Conservation (phyloP, 2,329 filamentous ascomycete genomes). For the Dactylellina cionopaga region DNA sequence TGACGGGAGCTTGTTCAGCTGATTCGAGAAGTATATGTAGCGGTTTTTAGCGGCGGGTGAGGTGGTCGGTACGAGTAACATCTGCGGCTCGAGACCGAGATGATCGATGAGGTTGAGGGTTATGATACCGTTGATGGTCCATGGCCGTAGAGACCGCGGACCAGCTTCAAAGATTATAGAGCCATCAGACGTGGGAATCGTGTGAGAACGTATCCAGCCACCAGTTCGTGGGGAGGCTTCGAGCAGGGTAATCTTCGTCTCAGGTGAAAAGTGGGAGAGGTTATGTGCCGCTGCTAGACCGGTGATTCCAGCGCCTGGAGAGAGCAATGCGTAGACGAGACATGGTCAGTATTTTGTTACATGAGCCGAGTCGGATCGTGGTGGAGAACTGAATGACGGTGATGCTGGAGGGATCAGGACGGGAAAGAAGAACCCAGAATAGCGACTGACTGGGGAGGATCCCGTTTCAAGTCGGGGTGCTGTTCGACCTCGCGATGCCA, state of each 20-base stretch:
- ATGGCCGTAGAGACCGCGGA: slow-evolving; percentile 76
- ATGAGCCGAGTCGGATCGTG: slow-evolving; percentile 1
- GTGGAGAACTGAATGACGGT: too few species aligned
- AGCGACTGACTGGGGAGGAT: slow-evolving; percentile 55
- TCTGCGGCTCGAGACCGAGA: slow-evolving; percentile 41
- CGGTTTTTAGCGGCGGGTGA: slow-evolving; percentile 71
- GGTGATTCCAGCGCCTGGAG: slow-evolving; percentile 78
- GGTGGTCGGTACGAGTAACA: slow-evolving; percentile 63
- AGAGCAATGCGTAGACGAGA: too few species aligned
- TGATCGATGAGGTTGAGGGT: slow-evolving; percentile 75
- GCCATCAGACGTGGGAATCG: slow-evolving; percentile 66
- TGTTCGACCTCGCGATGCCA: slow-evolving; percentile 43
- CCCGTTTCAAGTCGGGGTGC: slow-evolving; percentile 43
- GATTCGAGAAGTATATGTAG: slow-evolving; percentile 89
- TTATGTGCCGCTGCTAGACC: slow-evolving; percentile 83
- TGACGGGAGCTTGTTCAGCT: slow-evolving; percentile 73
- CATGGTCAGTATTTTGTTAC: background rate
- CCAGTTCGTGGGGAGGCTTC: slow-evolving; percentile 77
- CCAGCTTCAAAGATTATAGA: slow-evolving; percentile 82
- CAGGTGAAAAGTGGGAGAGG: slow-evolving; percentile 74
- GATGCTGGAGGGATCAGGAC: slow-evolving; percentile 10
- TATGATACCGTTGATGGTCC: slow-evolving; percentile 69
- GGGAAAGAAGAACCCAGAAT: slow-evolving; percentile 56
- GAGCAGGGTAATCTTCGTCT: slow-evolving; percentile 79
- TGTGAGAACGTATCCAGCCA: slow-evolving; percentile 82